Base-by-base conservation (phyloP, 2,329 filamentous ascomycete species). In the Teratosphaeriaceae sp. region DNA sequence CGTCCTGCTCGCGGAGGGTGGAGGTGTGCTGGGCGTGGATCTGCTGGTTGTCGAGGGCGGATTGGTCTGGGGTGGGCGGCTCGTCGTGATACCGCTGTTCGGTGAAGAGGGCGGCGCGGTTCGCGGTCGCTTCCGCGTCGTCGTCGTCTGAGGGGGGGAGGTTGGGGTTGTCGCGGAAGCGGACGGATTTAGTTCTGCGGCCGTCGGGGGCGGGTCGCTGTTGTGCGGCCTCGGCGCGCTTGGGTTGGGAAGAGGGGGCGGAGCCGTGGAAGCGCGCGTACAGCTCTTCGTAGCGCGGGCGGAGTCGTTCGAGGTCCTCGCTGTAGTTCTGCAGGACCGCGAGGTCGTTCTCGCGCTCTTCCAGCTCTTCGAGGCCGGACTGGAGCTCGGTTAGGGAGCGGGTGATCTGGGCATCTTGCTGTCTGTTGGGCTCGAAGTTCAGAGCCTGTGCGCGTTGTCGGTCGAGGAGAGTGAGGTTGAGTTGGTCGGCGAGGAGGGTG, bases 381-480 rank as follows among this genome's bases (percentile, higher is more conserved):
- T 82, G 79, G 50, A 98, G 78, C 50, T 90, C 88, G 45, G 94
- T 87, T 40, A 98, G 73, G 2, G 89, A 96, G 40, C 87, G 79
- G 13, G 86, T 85, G 54, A 97, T 89, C 64, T 94, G 85, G 30
- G 84, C 84, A 68, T 96, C 88, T 65, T 95, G 87, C 16, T 82
- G 80, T 33, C n/a, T 8, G 61, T 84, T 84, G 39, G 79, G 80
- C 46, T 88, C 79, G 44, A 95, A 77, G 54, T 88, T 82, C 33
- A 95, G 76, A 12, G 81, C 85, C 57, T 87, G 79, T 38, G 89
- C 88, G 46, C 90, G 82, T 68, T 94, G 84, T 45, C 90, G 82
- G 71, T 97, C 92, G 21, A 97, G 80, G n/a, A 98, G 76, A 11
- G 89, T 95, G 48, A 97, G 79, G 68, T 97, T 96, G 74, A 97